phyloP scores from a whole-genome alignment of 2,329 filamentous ascomycete genomes.

The Mycogone perniciosa region DNA sequence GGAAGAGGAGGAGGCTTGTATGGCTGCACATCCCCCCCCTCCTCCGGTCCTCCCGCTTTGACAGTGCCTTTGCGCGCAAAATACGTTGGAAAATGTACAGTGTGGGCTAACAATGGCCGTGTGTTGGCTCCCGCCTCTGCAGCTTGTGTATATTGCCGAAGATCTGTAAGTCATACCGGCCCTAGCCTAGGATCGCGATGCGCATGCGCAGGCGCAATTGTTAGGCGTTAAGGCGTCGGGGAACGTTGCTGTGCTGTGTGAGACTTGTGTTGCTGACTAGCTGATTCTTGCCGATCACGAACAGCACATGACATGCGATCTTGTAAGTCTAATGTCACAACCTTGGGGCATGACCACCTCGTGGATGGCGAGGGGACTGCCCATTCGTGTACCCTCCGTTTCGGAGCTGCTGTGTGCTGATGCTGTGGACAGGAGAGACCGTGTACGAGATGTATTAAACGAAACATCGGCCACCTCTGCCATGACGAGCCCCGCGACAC shows the following conservation, averaged over 20 bases:
- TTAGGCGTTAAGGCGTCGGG: background rate
- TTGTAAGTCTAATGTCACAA: constrained; percentile 52
- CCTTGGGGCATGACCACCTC: constrained; percentile 11
- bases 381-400: background rate
- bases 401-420: constrained; percentile 18
- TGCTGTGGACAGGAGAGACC: constrained; percentile 67
- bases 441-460: constrained; percentile 95
- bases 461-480: constrained; percentile 96
- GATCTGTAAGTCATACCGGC: constrained; percentile 65
- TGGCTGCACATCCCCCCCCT: background rate
- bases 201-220: background rate
- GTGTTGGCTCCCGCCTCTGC: constrained; percentile 11
- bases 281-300: constrained; percentile 15
- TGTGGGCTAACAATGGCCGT: constrained; percentile 28
- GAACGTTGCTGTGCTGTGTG: background rate
- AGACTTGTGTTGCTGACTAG: constrained; percentile 21
- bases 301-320: constrained; percentile 89
- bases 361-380: background rate
- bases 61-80: background rate
- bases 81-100: background rate
- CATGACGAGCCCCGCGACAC: constrained; percentile 91
- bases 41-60: background rate
- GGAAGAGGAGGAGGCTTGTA: background rate
- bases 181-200: background rate
- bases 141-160: constrained; percentile 85